phyloP scores from a whole-genome alignment of 2,329 filamentous ascomycete genomes.

The Tothia fuscella region DNA sequence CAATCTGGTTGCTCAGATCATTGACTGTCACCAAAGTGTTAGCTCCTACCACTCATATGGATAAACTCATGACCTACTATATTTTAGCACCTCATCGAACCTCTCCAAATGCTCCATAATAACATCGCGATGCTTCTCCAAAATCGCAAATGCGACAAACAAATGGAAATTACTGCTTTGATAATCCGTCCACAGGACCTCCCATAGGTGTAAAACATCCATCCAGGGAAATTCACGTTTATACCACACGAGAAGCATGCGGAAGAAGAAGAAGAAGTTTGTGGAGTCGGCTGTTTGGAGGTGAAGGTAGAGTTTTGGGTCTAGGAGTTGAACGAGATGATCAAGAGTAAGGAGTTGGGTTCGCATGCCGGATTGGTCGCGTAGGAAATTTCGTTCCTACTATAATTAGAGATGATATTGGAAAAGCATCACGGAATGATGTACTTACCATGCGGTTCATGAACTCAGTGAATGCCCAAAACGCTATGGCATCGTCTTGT shows the following conservation, averaged over 20 bases:
- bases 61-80: constrained; percentile 46
- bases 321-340: constrained; percentile 92
- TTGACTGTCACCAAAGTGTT: constrained; percentile 52
- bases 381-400: constrained; percentile 91
- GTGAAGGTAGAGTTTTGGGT: constrained; percentile 85
- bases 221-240: constrained; percentile 92
- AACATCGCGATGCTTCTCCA: constrained; percentile 91
- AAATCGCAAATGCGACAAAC: constrained; percentile 83
- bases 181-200: constrained; percentile 88
- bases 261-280: constrained; percentile 99
- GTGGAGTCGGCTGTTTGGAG: constrained; percentile 84
- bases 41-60: too few relatives aligned
- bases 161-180: constrained; percentile 82
- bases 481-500: constrained; percentile 92
- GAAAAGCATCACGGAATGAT: background rate
- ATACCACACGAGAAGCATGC: constrained; percentile 97
- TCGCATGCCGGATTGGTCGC: constrained; percentile 94
- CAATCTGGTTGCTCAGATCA: constrained; percentile 85
- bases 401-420: constrained; percentile 25
- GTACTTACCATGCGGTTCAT: constrained; percentile 97
- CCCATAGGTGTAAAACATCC: constrained; percentile 82
- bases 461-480: constrained; percentile 92
- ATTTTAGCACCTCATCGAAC: constrained; percentile 97
- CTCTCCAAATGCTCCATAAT: constrained; percentile 90
- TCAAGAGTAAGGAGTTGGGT: constrained; percentile 82